Percentiles rank a stretch among this genome's conserved stretches.
These are phyloP conservation scores for Amanita polypyramis DNA, from an alignment of 768 basidiomycete species.

Conservation along the genomic window DNA sequence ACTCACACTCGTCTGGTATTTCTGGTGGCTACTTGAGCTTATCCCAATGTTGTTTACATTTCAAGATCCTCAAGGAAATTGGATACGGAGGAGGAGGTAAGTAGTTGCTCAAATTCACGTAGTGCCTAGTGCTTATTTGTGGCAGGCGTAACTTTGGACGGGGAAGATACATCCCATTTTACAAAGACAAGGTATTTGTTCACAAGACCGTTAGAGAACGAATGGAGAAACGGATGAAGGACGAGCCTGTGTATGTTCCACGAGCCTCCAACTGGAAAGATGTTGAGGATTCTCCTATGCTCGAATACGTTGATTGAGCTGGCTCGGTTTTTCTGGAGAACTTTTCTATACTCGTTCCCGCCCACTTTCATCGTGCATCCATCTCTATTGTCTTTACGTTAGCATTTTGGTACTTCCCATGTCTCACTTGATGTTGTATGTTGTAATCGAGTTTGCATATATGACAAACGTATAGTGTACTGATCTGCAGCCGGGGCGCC, in stretches of 20 bases:
- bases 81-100: constrained; percentile 17
- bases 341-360: too few species aligned
- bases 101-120: background rate
- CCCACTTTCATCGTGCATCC: background rate
- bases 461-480: too few species aligned
- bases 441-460: too few species aligned
- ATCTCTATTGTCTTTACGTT: background rate
- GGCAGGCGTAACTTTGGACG: constrained; percentile 19
- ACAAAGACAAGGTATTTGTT: constrained; percentile 15
- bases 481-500: too few species aligned
- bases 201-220: constrained; percentile 15
- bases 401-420: too few species aligned
- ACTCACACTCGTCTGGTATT: constrained; percentile 9
- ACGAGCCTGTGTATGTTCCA: background rate
- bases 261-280: constrained; percentile 11
- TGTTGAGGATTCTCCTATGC: constrained; percentile 9
- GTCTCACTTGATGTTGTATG: too few species aligned
- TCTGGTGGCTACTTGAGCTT: constrained; percentile 18
- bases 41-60: constrained; percentile 16
- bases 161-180: constrained; percentile 19
- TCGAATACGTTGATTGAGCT: constrained; percentile 10
- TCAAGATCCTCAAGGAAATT: constrained; percentile 14
- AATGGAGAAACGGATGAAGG: constrained; percentile 1
- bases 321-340: background rate
- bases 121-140: background rate